These are phyloP conservation scores for Colletotrichum nymphaeae DNA, from an alignment of 2,329 filamentous ascomycete species.

Conservation along the genomic window DNA sequence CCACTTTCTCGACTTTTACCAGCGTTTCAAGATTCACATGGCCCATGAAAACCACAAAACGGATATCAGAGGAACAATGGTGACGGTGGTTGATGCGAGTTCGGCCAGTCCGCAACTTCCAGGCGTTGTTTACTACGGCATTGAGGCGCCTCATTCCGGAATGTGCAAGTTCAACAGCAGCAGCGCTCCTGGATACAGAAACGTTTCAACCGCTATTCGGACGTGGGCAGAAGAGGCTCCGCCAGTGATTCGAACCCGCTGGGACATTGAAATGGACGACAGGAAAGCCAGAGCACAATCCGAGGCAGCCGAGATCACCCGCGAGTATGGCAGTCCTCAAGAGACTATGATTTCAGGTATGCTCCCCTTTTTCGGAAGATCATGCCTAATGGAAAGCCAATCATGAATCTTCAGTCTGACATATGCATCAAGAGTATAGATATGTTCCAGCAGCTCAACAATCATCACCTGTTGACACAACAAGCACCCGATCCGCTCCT, in stretches of 20 bases:
- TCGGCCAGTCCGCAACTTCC: slow-evolving; percentile 78
- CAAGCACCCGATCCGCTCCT: neutral
- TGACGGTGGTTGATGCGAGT: slow-evolving; percentile 75
- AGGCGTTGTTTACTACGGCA: slow-evolving; percentile 79
- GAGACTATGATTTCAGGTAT: slow-evolving; percentile 37
- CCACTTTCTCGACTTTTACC: slow-evolving; percentile 77
- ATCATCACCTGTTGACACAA: neutral
- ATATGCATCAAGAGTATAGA: neutral
- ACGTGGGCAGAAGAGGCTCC: slow-evolving; percentile 67
- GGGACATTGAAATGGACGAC: slow-evolving; percentile 70
- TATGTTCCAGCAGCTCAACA: neutral
- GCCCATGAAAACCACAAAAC: slow-evolving; percentile 81
- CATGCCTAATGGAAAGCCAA: no score
- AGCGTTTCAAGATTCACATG: slow-evolving; percentile 79
- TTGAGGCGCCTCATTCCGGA: slow-evolving; percentile 76
- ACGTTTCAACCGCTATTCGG: slow-evolving; percentile 59
- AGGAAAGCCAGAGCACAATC: slow-evolving; percentile 54
- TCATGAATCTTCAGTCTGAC: neutral
- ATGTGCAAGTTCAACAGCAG: slow-evolving; percentile 79
- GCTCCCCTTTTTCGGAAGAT: no score
- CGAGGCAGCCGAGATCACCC: slow-evolving; percentile 58
- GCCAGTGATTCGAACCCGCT: slow-evolving; percentile 64
- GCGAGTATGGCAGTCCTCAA: neutral
- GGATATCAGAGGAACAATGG: slow-evolving; percentile 71
- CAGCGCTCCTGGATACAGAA: slow-evolving; percentile 73